Base-by-base conservation (phyloP, 306 rosid species). In the Malus domestica region DNA sequence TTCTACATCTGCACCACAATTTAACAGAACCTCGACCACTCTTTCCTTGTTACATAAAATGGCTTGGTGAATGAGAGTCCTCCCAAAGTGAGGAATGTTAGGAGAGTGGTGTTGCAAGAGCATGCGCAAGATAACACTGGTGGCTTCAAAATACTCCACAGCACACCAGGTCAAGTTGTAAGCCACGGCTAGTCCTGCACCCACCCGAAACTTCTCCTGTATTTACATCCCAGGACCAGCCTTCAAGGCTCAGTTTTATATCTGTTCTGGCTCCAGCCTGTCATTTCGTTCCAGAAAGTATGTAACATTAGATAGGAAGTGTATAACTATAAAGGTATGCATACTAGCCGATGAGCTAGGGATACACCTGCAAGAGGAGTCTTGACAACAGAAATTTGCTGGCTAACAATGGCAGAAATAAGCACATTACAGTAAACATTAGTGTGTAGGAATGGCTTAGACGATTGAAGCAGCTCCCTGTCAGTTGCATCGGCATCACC, bases 101-200 rank as follows among this genome's bases (percentile, higher is more conserved):
- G 86, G 84, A 1, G 89, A 85, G 63, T 79, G 66, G 30, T 84
- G 87, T 38, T 70, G 42, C 55, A 88, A 86, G 4, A 90, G 83
- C 88, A 85, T 84, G 0, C 69, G 70, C 76, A 90, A 76, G 73
- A 90, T 90, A 52, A 83, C 78, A 44, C 92, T 92, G 16, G 78
- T 90, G 35, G 86, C 80, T 78, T 90, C 95, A 76, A 86, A 90
- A 61, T 88, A 90, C 78, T 90, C 95, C 78, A 88, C 95, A 5
- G 95, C 95, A 81, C 95, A 88, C 92, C 95, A 90, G 6, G 87
- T 80, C 71, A 86, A 74, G 16, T 87, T 79, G 45, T 86, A 90
- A n/a, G 92, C 82, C 78, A 88, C 92, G 1, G 90, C 92, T 76
- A 90, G 84, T 73, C 92, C 92, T 45, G 86, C 95, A 57, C 95